Conservation (phyloP, 2,329 filamentous ascomycete species). For the Epichloe glyceriae region DNA sequence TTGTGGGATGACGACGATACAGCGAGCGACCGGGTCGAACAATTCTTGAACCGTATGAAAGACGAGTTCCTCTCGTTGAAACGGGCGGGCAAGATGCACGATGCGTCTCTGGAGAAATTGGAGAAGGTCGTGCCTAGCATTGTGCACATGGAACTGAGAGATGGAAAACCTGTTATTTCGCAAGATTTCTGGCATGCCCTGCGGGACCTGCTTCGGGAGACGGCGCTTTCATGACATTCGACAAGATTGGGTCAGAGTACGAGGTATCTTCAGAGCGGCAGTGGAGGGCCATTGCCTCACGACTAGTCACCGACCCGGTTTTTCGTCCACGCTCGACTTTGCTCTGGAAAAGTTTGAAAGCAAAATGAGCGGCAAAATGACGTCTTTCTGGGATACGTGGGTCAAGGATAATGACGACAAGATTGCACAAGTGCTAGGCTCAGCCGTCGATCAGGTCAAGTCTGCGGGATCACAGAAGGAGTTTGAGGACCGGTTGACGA, state of each 20-base stretch:
- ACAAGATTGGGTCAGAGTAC: conserved; percentile 25
- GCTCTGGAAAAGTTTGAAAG: conserved; percentile 14
- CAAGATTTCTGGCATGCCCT: conserved; percentile 57
- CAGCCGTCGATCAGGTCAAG: conserved; percentile 22
- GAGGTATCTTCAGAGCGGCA: conserved; percentile 31
- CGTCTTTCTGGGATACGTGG: conserved; percentile 38
- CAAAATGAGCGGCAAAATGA: conserved; percentile 18
- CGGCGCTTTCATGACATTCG: conserved; percentile 32
- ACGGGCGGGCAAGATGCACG: conserved; percentile 20
- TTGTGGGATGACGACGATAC: conserved; percentile 11
- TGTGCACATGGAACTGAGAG: conserved; percentile 39
- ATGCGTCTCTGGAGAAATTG: conserved; percentile 28
- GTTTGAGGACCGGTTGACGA: conserved; percentile 22
- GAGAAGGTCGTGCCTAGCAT: conserved; percentile 39
- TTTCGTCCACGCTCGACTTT: conserved; percentile 17
- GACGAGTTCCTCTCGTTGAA: conserved; percentile 18
- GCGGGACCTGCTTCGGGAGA: conserved; percentile 38
- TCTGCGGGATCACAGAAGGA: conserved; percentile 20
- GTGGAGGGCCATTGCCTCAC: conserved; percentile 32
- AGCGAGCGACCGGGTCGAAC: conserved; percentile 10
- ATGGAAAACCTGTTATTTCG: conserved; percentile 41
- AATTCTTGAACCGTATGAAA: conserved; percentile 15
- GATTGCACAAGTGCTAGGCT: conserved; percentile 18
- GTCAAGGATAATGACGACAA: conserved; percentile 34
- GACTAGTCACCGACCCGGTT: conserved; percentile 24